These are phyloP conservation scores for Fomitopsis serialis DNA, from an alignment of 768 basidiomycete species.

Conservation along the genomic window DNA sequence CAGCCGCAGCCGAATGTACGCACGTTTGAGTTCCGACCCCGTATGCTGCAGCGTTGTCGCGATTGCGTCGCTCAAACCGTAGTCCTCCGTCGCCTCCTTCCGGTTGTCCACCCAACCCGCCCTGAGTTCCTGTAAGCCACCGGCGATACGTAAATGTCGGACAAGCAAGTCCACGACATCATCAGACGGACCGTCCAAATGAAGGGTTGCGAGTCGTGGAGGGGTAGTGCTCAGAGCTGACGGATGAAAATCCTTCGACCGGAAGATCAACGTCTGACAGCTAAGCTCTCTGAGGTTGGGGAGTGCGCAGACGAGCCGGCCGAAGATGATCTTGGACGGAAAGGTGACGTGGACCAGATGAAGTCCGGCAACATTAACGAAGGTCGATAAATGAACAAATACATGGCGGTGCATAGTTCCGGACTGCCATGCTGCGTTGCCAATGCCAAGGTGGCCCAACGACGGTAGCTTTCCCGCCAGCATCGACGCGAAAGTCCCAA, in stretches of 20 bases:
- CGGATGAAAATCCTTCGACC: too few relatives aligned
- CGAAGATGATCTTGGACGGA: not conserved
- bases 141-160: not conserved
- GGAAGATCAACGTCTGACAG: too few relatives aligned
- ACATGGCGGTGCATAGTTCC: not conserved
- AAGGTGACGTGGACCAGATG: not conserved
- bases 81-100: too few relatives aligned
- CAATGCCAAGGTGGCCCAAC: not conserved
- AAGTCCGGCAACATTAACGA: not conserved
- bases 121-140: not conserved
- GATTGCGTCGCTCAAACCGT: not conserved
- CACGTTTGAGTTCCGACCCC: not conserved
- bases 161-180: not conserved
- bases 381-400: not conserved
- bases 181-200: not conserved
- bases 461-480: not conserved
- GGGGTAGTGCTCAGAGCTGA: too few relatives aligned
- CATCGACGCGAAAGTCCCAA: not conserved
- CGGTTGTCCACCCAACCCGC: not conserved
- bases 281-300: constrained; percentile 24
- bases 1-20: not conserved
- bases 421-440: not conserved
- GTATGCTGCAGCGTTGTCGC: not conserved
- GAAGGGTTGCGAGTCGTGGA: not conserved
- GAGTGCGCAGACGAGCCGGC: not conserved